A percentile compares a stretch with the other conserved stretches of the same genome.
These are phyloP conservation scores for Mangifera indica DNA, from an alignment of 345 rosid genomes.

Conservation along the genomic window DNA sequence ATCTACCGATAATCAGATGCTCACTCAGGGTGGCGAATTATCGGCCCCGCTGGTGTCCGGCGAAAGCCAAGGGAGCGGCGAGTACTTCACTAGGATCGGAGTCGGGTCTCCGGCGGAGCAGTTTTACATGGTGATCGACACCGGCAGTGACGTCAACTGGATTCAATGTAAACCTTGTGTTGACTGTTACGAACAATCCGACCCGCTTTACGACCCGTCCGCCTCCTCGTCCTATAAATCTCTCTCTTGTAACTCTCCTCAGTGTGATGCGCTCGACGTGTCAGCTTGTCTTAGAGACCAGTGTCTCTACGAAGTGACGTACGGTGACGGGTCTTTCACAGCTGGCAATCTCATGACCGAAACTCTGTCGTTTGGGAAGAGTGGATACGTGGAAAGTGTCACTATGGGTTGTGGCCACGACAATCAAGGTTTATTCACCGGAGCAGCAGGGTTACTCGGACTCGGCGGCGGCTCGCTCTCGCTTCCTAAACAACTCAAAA, in stretches of 20 bases:
- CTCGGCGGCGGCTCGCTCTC: conserved; percentile 80
- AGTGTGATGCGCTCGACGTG: conserved; percentile 50
- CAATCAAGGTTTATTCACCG: conserved; percentile 72
- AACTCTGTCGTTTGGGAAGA: conserved; percentile 58
- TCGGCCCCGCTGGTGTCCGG: conserved; percentile 73
- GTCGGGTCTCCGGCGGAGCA: conserved; percentile 69
- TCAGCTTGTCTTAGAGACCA: conserved; percentile 47
- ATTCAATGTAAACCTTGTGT: conserved; percentile 75
- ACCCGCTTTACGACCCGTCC: conserved; percentile 66
- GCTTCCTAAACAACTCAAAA: conserved; percentile 60
- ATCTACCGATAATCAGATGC: conserved; percentile 42
- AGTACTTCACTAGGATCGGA: conserved; percentile 76
- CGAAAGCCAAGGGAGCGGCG: conserved; percentile 72
- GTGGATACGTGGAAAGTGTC: conserved; percentile 37
- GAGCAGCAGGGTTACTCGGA: conserved; percentile 79
- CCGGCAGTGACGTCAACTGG: conserved; percentile 86
- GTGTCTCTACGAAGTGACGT: conserved; percentile 70
- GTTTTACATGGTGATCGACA: conserved; percentile 59
- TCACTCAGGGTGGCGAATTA: conserved; percentile 47
- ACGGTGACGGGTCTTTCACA: conserved; percentile 89
- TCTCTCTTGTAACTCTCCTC: conserved; percentile 48
- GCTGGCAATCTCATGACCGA: conserved; percentile 65
- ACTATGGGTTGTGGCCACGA: conserved; percentile 86
- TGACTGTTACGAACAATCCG: conserved; percentile 77
- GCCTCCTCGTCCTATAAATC: conserved; percentile 56